phyloP scores from a whole-genome alignment of 75 land plant species.

The Selaginella tamariscina region DNA sequence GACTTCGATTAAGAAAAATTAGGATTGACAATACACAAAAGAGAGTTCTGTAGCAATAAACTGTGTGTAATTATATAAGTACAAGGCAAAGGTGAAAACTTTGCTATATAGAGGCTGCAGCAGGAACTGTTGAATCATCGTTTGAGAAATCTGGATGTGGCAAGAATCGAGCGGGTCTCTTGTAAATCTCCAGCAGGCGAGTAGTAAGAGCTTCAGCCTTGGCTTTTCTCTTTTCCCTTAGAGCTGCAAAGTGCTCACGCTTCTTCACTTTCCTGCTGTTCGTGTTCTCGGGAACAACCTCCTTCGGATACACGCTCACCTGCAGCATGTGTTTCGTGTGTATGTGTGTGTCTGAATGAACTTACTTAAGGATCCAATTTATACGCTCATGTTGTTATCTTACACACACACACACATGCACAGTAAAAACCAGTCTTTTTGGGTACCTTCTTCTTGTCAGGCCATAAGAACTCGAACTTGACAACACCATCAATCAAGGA shows the following conservation, averaged over 20 bases:
- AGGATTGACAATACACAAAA: no score
- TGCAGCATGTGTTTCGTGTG: no score
- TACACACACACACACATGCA: not conserved
- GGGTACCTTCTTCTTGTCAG: slow-evolving; percentile 82
- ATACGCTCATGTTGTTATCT: not conserved
- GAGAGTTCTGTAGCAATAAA: no score
- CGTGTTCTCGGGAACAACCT: slow-evolving; percentile 57
- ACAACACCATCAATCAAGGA: slow-evolving; percentile 91
- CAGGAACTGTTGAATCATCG: no score
- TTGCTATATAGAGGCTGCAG: not conserved
- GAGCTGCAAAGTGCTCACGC: slow-evolving; percentile 57
- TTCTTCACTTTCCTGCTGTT: slow-evolving; percentile 60
- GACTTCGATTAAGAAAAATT: no score
- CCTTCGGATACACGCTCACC: slow-evolving; percentile 84
- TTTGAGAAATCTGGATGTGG: not conserved
- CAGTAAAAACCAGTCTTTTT: not conserved
- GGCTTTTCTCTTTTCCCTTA: slow-evolving; percentile 55
- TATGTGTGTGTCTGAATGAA: no score
- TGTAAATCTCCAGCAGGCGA: not conserved
- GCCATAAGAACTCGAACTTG: slow-evolving; percentile 90
- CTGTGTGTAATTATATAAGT: no score
- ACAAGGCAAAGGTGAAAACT: no score
- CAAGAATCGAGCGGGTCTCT: not conserved
- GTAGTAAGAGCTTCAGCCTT: slow-evolving; percentile 32
- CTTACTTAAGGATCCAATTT: no score